Evolutionary conservation across 306 rosid genomes (phyloP), one percentile per base, ranked within the genome.

Genomic region (Delonix regia): DNA sequence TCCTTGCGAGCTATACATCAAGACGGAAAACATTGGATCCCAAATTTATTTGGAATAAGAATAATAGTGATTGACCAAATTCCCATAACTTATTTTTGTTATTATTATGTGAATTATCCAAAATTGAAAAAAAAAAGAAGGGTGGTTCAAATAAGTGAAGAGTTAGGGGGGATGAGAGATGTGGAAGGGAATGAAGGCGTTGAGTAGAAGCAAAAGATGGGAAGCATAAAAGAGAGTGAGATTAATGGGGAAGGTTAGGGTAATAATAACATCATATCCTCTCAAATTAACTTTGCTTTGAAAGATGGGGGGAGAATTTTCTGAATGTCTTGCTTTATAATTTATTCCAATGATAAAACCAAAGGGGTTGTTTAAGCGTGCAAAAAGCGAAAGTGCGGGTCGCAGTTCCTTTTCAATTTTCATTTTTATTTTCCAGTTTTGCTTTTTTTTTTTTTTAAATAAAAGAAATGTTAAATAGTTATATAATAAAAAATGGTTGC

Each of bases 321-420:
- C 39, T 66, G 52, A 38, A 66, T 39, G 52, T 52, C 49, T 41
- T 66, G 71, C 52, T 66, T 39, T 59, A 36, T 71, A 83, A 77
- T 77, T 80, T 69, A 77, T 78, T 71, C 82, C 48, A 52, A 39
- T 74, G 15, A 83, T 62, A 71, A 71, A 62, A 16, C 42, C 38
- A n/a, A 70, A 34, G 44, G 27, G 16, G 15, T 67, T 69, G 73
- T 76, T 66, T 55, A 79, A 34, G 83, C 80, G 77, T 66, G 75
- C 60, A 83, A 74, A 84, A 80, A 80, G 77, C 67, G 27, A 81
- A 71, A 70, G 55, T 60, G 80, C 48, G 44, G 78, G 66, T 74
- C 74, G 70, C 73, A 78, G 60, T 33, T 75, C 75, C 47, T 78
- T 75, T 83, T 79, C 75, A 7, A 59, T 59, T 71, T 70, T 36